A percentile compares a stretch with the other conserved stretches of the same genome.
Evolutionary conservation across 495 filamentous ascomycete genomes (phyloP).

Genomic region (Podospora pseudopauciseta): DNA sequence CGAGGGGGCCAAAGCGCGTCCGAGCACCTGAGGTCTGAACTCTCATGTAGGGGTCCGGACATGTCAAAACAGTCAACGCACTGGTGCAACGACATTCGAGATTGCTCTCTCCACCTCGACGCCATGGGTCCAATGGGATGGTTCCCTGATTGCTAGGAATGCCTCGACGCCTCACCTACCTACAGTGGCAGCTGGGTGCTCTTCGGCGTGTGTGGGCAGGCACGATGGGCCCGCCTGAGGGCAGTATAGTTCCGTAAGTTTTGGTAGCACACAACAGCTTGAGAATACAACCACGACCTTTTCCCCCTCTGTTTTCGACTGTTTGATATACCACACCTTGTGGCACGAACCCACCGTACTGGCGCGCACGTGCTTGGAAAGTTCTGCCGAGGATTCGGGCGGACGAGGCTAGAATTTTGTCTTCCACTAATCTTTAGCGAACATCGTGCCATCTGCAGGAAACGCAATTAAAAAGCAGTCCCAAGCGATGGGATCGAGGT

Average conservation of each 20-base stretch:
- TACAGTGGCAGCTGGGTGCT: background rate
- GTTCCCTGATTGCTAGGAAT: background rate
- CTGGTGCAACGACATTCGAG: background rate
- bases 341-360: too few relatives aligned
- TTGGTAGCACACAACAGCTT: too few relatives aligned
- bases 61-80: conserved; percentile 8
- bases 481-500: background rate
- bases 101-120: background rate
- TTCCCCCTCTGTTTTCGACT: too few relatives aligned
- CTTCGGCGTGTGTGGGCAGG: too few relatives aligned
- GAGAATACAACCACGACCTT: too few relatives aligned
- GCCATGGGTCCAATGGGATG: background rate
- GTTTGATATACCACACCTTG: too few relatives aligned
- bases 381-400: background rate
- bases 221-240: too few relatives aligned
- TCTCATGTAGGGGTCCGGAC: background rate
- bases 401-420: background rate
- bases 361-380: background rate
- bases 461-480: background rate
- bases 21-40: background rate
- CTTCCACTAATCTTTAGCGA: background rate
- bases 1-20: conserved; percentile 1
- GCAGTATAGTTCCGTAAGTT: too few relatives aligned
- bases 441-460: background rate
- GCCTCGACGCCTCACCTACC: background rate